Base-by-base conservation (phyloP, 2,329 filamentous ascomycete genomes). In the Apiospora rasikravindrae region DNA sequence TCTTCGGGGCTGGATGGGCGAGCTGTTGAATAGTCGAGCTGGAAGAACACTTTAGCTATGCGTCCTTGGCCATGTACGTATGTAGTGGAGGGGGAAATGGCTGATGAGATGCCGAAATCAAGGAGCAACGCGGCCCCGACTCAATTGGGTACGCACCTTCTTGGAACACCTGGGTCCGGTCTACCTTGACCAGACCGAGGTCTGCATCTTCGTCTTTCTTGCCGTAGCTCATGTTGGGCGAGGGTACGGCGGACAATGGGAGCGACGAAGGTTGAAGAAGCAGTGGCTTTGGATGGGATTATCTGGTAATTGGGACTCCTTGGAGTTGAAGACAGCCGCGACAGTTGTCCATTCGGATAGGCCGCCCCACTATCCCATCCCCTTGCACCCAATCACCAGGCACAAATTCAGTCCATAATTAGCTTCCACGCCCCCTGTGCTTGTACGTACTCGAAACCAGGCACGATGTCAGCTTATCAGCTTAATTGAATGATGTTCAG, bases 151-250 rank as follows among this genome's bases (percentile, higher is more conserved):
- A 77, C 87, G 81, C 85, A 98, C 96, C 96, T 92, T 99, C 96
- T 88, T 98, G 96, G 84, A 98, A 98, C 76, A 99, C 96, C 79
- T 96, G 95, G 72, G 96, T 98, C 81, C 97, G 93, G 87, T 99
- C 96, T 80, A 98, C 94, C 89, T 96, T 97, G 88, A 98, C 93
- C 87, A 98, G 90, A 82, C 93, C 92, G 83, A 92, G 90, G 83
- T 98, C 96, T 82, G 92, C 94, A 88, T 99, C 96, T 89, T 98
- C 96, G 85, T 99, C 96, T 89, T 98, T 98, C 88, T 99, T 99
- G 88, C 96, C 92, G 90, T 96, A 97, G 86, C 93, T 96, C 95
- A 98, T 98, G 81, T 78, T 91, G 86, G 85, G 85, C 84, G 73
- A 73, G 67, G 73, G 76, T 57, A 69, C 68, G 68, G 74, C 69